phyloP scores from a whole-genome alignment of 1,139 yeast genomes.

The Meyerozyma athensensis region DNA sequence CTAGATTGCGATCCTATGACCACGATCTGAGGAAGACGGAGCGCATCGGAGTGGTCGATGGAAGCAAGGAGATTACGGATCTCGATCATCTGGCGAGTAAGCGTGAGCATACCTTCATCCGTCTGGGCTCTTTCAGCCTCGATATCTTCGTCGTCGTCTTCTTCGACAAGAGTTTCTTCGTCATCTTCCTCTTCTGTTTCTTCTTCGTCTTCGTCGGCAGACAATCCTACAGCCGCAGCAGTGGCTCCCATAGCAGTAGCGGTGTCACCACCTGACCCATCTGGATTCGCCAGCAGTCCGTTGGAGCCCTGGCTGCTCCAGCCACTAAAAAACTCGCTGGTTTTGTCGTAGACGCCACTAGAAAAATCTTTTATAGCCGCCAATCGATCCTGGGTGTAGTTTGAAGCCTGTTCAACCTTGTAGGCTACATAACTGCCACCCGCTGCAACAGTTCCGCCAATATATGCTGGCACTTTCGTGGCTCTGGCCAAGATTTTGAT shows the following conservation, averaged over 20 bases:
- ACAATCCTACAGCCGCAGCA: conserved; percentile 43
- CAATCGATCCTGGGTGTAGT: conserved; percentile 63
- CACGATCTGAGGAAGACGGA: conserved; percentile 88
- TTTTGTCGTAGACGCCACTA: conserved; percentile 38
- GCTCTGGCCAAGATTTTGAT: conserved; percentile 42
- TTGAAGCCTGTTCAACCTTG: conserved; percentile 83
- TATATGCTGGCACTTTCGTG: conserved; percentile 66
- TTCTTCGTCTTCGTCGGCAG: conserved; percentile 27
- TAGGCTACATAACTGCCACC: conserved; percentile 91
- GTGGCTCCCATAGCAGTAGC: conserved; percentile 42
- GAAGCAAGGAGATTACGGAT: conserved; percentile 74
- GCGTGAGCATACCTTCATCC: conserved; percentile 72
- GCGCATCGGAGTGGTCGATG: conserved; percentile 71
- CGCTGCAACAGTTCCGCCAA: conserved; percentile 91
- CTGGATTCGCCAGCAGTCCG: conserved; percentile 12
- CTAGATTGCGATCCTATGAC: conserved; percentile 97
- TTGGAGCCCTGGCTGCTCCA: conserved; percentile 11
- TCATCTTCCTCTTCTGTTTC: conserved; percentile 21
- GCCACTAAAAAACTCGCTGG: conserved; percentile 38
- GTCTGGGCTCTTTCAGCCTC: conserved; percentile 48
- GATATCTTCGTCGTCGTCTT: conserved; percentile 34
- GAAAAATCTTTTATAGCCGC: conserved; percentile 57
- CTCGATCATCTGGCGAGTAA: conserved; percentile 95
- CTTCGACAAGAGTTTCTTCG: conserved; percentile 27
- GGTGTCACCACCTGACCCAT: conserved; percentile 23